Evolutionary conservation across 139 green algal genomes (phyloP).

Genomic region (Monoraphidium neglectum): DNA sequence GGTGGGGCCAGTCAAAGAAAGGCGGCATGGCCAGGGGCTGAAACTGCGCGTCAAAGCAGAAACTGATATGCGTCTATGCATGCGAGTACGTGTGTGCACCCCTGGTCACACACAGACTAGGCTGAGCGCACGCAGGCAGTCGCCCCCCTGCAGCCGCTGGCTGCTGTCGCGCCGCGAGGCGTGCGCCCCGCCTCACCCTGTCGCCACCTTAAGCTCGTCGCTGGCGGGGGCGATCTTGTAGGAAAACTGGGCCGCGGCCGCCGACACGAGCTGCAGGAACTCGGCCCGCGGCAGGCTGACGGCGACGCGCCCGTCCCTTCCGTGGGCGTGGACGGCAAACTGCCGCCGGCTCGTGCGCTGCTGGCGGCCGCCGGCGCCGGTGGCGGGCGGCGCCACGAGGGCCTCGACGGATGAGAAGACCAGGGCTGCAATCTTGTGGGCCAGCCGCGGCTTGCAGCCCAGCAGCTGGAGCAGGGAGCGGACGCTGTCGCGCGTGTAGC

Average conservation of each 20-base stretch:
- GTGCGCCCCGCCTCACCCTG: too few relatives aligned
- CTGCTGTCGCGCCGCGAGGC: too few relatives aligned
- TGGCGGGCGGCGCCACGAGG: constrained; percentile 1
- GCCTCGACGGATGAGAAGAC: constrained; percentile 27
- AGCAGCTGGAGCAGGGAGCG: constrained; percentile 70
- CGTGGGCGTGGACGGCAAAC: constrained; percentile 15
- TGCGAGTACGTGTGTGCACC: too few relatives aligned
- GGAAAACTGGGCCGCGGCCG: constrained; percentile 41
- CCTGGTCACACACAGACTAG: too few relatives aligned
- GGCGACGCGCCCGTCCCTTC: constrained; percentile 12
- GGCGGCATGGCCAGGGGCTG: too few relatives aligned
- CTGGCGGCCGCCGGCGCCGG: background rate
- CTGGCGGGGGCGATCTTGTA: constrained; percentile 41
- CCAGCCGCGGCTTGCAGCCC: constrained; percentile 78
- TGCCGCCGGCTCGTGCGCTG: background rate
- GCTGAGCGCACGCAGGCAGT: too few relatives aligned
- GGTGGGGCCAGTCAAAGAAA: too few relatives aligned
- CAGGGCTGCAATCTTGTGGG: constrained; percentile 56
- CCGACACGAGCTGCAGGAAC: constrained; percentile 47
- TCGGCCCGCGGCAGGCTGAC: constrained; percentile 38
- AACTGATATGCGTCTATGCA: too few relatives aligned
- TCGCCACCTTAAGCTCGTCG: constrained; percentile 54
- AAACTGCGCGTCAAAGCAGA: too few relatives aligned
- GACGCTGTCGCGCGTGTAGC: constrained; percentile 76
- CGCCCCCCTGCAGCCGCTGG: too few relatives aligned